Percentiles rank a stretch among this genome's conserved stretches.
phyloP scores from a whole-genome alignment of 495 filamentous ascomycete species.

The Elasticomyces elasticus region DNA sequence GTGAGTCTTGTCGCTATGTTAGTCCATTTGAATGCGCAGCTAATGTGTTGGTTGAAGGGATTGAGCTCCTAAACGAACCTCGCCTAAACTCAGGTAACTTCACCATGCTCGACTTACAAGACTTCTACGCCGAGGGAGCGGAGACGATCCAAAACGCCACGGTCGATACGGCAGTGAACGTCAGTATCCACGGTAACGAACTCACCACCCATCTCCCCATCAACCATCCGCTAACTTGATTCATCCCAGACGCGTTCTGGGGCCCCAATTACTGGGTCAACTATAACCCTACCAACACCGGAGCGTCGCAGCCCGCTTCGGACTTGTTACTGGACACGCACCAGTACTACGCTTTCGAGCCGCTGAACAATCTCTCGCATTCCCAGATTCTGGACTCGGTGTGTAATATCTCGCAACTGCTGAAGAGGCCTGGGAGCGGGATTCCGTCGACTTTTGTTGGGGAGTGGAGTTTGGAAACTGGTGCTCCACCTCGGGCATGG shows the following conservation, averaged over 20 bases:
- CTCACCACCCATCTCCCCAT: background rate
- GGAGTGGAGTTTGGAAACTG: constrained; percentile 6
- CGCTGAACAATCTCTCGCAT: constrained; percentile 1
- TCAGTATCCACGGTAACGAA: background rate
- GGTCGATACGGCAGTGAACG: background rate
- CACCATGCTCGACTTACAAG: constrained; percentile 1
- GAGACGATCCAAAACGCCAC: background rate
- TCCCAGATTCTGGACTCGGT: background rate
- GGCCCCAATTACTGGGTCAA: constrained; percentile 2
- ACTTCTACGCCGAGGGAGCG: constrained; percentile 1
- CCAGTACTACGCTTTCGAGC: constrained; percentile 8
- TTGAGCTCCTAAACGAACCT: constrained; percentile 9
- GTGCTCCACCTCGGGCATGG: background rate
- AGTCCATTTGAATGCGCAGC: background rate
- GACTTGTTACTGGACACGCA: constrained; percentile 4
- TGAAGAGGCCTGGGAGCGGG: background rate
- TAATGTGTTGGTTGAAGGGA: background rate
- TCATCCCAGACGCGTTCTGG: constrained; percentile 7
- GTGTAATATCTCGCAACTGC: constrained; percentile 1
- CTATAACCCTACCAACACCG: background rate
- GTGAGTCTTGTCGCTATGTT: background rate
- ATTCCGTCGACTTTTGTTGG: constrained; percentile 7
- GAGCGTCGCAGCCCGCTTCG: background rate
- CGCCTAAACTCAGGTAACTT: constrained; percentile 1
- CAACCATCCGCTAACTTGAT: background rate